Evolutionary conservation across 345 rosid species (phyloP), one percentile per base, ranked within the genome.

Genomic region (Euclidium syriacum): DNA sequence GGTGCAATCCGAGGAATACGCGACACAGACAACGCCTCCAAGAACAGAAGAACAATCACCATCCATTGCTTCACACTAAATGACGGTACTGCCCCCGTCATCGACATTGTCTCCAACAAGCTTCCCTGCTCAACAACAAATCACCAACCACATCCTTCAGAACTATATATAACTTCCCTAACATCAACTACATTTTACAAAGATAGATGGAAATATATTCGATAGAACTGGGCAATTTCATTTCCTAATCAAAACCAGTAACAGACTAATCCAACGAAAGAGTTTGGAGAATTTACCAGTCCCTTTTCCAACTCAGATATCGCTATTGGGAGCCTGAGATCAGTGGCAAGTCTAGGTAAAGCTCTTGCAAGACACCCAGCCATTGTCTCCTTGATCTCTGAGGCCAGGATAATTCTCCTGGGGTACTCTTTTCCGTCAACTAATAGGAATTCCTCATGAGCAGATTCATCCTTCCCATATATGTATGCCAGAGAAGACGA

Each of bases 401-500:
- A 78, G 63, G 99, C 63, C 76, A 81, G 42, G 54, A 81, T 55
- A 53, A 76, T 52, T 80, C 72, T 90, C 46, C 25, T 63, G 0
- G 88, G 85, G 68, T 87, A 94, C 71, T 77, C 81, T 65, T 80
- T 84, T 60, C 88, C 95, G 58, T 87, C 83, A 64, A 85, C 81
- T 20, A 56, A 66, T 58, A 76, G 27, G 71, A 85, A 90, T 19
- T 85, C 88, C 72, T 84, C 99, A 55, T 79, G 77, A 70, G 65
- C 70, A 63, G 78, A 79, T 58, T 81, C 96, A 55, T 94, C 99
- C 75, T 79, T 80, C 41, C 96, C 90, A 52, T 90, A 90, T 62
- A 87, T 82, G 71, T 80, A 87, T 38, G 96, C 97, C 77, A 94
- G 74, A 22, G 91, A 84, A 61, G 96, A 87, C 25, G 97, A 79